Base-by-base conservation (phyloP, 768 basidiomycete species). In the Rhizopogon rudus region DNA sequence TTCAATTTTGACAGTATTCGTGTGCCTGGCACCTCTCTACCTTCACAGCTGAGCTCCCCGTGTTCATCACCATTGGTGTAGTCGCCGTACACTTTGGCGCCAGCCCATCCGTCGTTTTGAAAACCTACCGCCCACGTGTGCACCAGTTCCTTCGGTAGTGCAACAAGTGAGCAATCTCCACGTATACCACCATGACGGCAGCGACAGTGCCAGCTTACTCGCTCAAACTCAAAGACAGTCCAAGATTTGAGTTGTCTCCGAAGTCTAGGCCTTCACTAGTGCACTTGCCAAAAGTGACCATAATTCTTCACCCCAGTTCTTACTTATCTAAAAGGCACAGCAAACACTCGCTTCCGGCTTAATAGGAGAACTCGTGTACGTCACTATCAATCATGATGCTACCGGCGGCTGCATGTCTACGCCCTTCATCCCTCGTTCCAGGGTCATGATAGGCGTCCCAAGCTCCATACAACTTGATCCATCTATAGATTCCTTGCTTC, bases 1-100 rank as follows among this genome's bases (percentile, higher is more conserved):
- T 31, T 54, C 56, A 53, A 25, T 54, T 57, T 48, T 49, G 48
- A 37, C 40, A 54, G 49, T 50, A 39, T 35, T 55, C 57, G 41
- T 50, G 57, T 58, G 54, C 57, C 57, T 58, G 54, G 9, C 48
- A 22, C 20, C 46, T 17, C 33, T 28, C 17, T 17, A 46, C n/a
- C 45, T 46, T 46, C 45, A 45, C 44, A 33, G 13, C 35, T 12
- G 8, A 29, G 42, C 10, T 31, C 45, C 45, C 45, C 46, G 12
- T 37, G 35, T 37, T 13, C 35, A 5, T 20, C 20, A 48, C 46
- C 31, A 48, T 2, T 33, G 43, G 22, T 37, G 33, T 37, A 49
- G 48, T 37, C 48, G 35, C 8, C 31, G 31, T 33, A 22, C 17
- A 33, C 17, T 48, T 48, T 48, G 8, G 13, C 46, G 6, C 45